These are phyloP conservation scores for Rhododendron williamsianum DNA, from an alignment of 148 eudicot species.

Conservation along the genomic window DNA sequence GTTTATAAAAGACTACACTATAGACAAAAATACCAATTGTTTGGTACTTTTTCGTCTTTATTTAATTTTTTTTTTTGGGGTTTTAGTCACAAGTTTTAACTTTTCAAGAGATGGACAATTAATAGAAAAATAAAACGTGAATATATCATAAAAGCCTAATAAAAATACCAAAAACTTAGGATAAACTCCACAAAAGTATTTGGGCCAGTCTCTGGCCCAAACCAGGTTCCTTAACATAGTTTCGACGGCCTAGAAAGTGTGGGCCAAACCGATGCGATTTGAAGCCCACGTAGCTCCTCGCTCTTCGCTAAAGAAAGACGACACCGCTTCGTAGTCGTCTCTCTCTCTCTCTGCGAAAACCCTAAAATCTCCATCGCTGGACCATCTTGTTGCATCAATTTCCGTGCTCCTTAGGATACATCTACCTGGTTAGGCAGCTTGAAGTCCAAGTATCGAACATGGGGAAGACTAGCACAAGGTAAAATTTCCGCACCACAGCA, in stretches of 20 bases:
- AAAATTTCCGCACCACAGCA: background rate
- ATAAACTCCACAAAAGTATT: background rate
- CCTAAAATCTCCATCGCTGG: background rate
- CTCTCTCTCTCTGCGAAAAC: background rate
- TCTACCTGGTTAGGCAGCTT: background rate
- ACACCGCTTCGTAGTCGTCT: background rate
- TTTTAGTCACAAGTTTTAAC: too few relatives aligned
- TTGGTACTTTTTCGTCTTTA: too few relatives aligned
- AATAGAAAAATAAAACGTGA: background rate
- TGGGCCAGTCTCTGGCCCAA: background rate
- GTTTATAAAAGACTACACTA: too few relatives aligned
- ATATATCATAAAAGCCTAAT: background rate
- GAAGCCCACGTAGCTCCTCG: background rate
- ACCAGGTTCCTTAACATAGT: background rate
- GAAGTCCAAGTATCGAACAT: constrained; percentile 1
- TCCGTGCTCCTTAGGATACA: background rate
- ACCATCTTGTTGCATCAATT: background rate
- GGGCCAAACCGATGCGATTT: background rate
- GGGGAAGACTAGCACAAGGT: constrained; percentile 23
- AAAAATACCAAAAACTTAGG: background rate
- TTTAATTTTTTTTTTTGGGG: too few relatives aligned
- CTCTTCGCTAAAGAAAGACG: background rate
- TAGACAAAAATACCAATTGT: too few relatives aligned
- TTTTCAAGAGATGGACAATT: too few relatives aligned
- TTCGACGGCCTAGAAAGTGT: background rate